Evolutionary conservation across 495 filamentous ascomycete species (phyloP).

Genomic region (Aspergillus incahuasiensis): DNA sequence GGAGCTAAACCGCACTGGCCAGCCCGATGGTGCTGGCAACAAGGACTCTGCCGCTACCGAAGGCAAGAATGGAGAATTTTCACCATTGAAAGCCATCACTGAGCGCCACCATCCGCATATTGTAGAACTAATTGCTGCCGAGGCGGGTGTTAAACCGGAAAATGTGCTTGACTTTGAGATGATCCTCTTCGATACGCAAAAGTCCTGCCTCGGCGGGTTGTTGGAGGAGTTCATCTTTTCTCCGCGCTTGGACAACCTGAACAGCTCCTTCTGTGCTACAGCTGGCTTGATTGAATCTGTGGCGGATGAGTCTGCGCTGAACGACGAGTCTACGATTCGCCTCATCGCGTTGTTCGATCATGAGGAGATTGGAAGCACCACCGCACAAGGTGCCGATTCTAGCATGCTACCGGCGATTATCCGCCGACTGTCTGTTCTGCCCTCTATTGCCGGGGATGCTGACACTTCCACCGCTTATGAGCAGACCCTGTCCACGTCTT

Average conservation of each 20-base stretch:
- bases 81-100: constrained; percentile 67
- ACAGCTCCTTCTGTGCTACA: constrained; percentile 88
- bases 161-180: constrained; percentile 93
- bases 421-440: constrained; percentile 77
- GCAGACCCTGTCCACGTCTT: constrained; percentile 85
- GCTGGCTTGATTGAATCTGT: constrained; percentile 77
- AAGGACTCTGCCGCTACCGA: constrained; percentile 30
- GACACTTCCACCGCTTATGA: constrained; percentile 78
- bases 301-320: constrained; percentile 53
- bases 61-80: constrained; percentile 43
- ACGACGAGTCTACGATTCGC: constrained; percentile 75
- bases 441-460: constrained; percentile 43
- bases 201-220: constrained; percentile 80
- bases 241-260: constrained; percentile 85
- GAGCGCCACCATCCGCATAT: constrained; percentile 89
- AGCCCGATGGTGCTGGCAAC: constrained; percentile 30
- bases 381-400: constrained; percentile 89
- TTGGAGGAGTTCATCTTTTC: constrained; percentile 94
- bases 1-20: constrained; percentile 73
- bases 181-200: constrained; percentile 92
- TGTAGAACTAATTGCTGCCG: constrained; percentile 77
- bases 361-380: constrained; percentile 90
- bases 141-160: constrained; percentile 61
- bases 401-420: constrained; percentile 87
- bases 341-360: constrained; percentile 93